Evolutionary conservation across 306 rosid genomes (phyloP).

Genomic region (Hippophae gyantsensis): DNA sequence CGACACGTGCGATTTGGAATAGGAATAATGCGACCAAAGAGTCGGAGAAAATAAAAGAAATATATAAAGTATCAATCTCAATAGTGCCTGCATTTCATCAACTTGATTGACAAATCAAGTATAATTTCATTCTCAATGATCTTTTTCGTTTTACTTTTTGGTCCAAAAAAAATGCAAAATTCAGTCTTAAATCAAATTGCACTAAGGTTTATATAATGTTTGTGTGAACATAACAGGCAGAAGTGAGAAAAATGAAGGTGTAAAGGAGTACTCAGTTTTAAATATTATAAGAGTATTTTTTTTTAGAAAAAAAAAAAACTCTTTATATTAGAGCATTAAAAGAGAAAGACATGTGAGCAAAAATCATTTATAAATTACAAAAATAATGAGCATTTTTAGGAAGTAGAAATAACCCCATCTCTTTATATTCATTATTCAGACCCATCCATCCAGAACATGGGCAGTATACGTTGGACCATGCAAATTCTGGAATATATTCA

Average conservation of each 20-base stretch:
- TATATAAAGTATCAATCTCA: background rate
- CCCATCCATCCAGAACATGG: slow-evolving; percentile 22
- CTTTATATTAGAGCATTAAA: slow-evolving; percentile 2
- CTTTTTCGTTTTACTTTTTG: background rate
- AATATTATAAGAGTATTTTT: too few relatives aligned
- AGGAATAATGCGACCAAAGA: slow-evolving; percentile 7
- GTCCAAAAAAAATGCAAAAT: background rate
- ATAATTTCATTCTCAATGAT: background rate
- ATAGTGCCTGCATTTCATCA: background rate
- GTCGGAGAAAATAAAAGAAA: background rate
- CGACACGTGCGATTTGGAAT: slow-evolving; percentile 15
- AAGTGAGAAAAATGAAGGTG: too few relatives aligned
- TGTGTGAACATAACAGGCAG: too few relatives aligned
- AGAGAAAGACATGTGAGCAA: slow-evolving; percentile 11
- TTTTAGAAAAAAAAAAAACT: too few relatives aligned
- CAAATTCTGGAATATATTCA: slow-evolving; percentile 32
- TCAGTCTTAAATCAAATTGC: background rate
- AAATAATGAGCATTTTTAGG: background rate
- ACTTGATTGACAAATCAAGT: slow-evolving; percentile 7
- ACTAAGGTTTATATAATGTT: too few relatives aligned
- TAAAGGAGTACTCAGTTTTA: too few relatives aligned
- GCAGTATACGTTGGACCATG: slow-evolving; percentile 27
- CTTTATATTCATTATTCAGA: background rate
- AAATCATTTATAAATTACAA: background rate
- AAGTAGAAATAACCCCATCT: slow-evolving; percentile 4